phyloP scores from a whole-genome alignment of 78 protist species.

The Dictyostelium citrinum region DNA sequence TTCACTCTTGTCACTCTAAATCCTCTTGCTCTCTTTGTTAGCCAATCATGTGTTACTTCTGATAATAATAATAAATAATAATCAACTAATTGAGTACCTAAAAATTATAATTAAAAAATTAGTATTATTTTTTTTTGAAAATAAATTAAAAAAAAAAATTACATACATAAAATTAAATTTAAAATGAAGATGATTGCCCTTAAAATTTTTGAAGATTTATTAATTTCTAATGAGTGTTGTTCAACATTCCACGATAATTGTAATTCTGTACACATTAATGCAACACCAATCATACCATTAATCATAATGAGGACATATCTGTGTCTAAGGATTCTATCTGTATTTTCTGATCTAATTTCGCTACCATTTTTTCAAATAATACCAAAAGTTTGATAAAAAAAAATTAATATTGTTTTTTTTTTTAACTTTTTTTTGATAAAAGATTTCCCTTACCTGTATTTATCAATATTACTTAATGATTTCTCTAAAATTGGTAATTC shows the following conservation, averaged over 20 bases:
- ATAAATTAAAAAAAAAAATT: neutral
- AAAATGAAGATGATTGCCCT: slow-evolving; percentile 14
- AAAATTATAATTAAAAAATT: neutral
- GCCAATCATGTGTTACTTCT: slow-evolving; percentile 68
- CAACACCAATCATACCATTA: slow-evolving; percentile 51
- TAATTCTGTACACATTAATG: slow-evolving; percentile 38
- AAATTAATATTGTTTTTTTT: neutral
- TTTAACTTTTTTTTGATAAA: neutral
- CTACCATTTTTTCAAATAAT: neutral
- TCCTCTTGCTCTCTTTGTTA: slow-evolving; percentile 74
- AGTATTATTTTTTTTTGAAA: neutral
- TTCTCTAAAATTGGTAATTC: slow-evolving; percentile 16
- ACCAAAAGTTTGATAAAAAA: neutral
- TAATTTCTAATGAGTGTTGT: neutral
- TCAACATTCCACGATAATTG: slow-evolving; percentile 42
- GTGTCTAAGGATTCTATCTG: neutral
- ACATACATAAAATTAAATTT: slow-evolving; percentile 29
- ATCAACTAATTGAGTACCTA: slow-evolving; percentile 46
- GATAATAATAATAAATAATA: slow-evolving; percentile 55
- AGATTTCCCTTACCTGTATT: neutral
- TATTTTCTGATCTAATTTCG: slow-evolving; percentile 12
- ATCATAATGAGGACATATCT: slow-evolving; percentile 31
- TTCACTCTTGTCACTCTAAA: slow-evolving; percentile 66
- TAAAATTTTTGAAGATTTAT: slow-evolving; percentile 6
- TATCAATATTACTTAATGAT: neutral